These are phyloP conservation scores for Ophiostoma triangulosporum DNA, from an alignment of 2,329 filamentous ascomycete species.

Conservation along the genomic window DNA sequence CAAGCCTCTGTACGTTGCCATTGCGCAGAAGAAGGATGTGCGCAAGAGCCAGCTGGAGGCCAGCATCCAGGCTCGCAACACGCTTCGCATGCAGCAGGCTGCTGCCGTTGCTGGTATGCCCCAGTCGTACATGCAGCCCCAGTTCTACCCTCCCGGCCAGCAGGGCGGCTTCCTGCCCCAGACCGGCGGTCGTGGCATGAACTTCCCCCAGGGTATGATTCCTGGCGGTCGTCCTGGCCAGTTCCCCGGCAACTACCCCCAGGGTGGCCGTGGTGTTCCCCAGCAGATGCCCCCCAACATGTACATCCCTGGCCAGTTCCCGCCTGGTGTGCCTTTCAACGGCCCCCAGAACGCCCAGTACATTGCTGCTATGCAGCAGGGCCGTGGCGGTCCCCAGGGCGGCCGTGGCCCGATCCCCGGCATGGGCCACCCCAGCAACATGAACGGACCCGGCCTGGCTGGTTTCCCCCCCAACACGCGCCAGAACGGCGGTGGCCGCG, in stretches of 20 bases:
- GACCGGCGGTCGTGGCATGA: conserved; percentile 45
- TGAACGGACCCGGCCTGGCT: conserved; percentile 43
- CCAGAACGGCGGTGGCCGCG: conserved; percentile 28
- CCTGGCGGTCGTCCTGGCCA: conserved; percentile 72
- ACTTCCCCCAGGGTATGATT: conserved; percentile 53
- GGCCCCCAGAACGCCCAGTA: conserved; percentile 70
- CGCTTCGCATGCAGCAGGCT: conserved; percentile 95
- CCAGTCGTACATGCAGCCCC: conserved; percentile 74
- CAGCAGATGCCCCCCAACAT: conserved; percentile 81
- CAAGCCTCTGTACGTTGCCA: conserved; percentile 95
- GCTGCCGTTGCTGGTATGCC: conserved; percentile 82
- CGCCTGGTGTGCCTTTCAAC: conserved; percentile 57
- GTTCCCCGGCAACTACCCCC: conserved; percentile 70
- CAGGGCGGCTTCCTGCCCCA: conserved; percentile 57
- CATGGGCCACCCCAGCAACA: conserved; percentile 35
- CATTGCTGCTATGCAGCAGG: conserved; percentile 65
- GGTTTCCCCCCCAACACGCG: conserved; percentile 44
- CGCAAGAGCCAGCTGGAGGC: conserved; percentile 98
- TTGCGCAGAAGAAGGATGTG: conserved; percentile 98
- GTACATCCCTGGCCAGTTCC: conserved; percentile 74
- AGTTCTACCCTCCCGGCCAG: conserved; percentile 78
- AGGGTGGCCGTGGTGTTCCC: conserved; percentile 75
- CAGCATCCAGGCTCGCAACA: conserved; percentile 97
- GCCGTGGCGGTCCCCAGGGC: conserved; percentile 44
- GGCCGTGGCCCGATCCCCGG: conserved; percentile 62